These are phyloP conservation scores for Sugiyamaella mastotermitis DNA, from an alignment of 805 yeast genomes.

Conservation along the genomic window DNA sequence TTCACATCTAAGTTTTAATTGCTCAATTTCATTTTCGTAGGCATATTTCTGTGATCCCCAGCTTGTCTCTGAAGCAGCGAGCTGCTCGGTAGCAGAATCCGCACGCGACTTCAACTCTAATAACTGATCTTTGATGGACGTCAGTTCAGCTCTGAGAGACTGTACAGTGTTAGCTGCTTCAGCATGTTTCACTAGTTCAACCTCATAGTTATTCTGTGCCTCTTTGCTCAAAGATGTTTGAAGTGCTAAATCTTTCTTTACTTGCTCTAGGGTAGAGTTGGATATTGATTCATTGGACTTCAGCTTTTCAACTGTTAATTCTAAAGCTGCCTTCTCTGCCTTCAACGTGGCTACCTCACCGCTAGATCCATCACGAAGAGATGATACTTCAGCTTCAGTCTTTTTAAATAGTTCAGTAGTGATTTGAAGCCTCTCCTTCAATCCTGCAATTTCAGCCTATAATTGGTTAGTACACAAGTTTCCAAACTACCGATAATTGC, in stretches of 20 bases:
- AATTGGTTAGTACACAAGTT: background rate
- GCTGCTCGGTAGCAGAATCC: slow-evolving; percentile 27
- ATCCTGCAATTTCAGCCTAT: slow-evolving; percentile 18
- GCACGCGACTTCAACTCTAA: slow-evolving; percentile 26
- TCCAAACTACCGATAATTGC: no score
- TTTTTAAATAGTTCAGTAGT: slow-evolving; percentile 16
- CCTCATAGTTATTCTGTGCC: slow-evolving; percentile 49
- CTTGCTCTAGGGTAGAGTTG: slow-evolving; percentile 27
- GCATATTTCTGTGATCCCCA: slow-evolving; percentile 41
- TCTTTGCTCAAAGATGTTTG: slow-evolving; percentile 45
- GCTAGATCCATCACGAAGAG: slow-evolving; percentile 21
- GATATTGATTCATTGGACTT: slow-evolving; percentile 28
- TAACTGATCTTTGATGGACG: slow-evolving; percentile 26
- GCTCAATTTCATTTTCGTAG: slow-evolving; percentile 44
- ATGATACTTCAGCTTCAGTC: slow-evolving; percentile 20
- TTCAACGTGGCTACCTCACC: slow-evolving; percentile 20
- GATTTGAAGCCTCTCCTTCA: slow-evolving; percentile 18
- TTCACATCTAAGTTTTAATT: slow-evolving; percentile 39
- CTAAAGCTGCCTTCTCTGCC: slow-evolving; percentile 19
- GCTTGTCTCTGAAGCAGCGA: slow-evolving; percentile 36
- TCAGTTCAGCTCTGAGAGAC: slow-evolving; percentile 34
- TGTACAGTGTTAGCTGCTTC: slow-evolving; percentile 40
- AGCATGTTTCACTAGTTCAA: slow-evolving; percentile 50
- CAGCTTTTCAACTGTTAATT: no score
- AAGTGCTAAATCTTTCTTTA: slow-evolving; percentile 32